Conservation (phyloP, 768 basidiomycete species). For the Phylloporus sp. region DNA sequence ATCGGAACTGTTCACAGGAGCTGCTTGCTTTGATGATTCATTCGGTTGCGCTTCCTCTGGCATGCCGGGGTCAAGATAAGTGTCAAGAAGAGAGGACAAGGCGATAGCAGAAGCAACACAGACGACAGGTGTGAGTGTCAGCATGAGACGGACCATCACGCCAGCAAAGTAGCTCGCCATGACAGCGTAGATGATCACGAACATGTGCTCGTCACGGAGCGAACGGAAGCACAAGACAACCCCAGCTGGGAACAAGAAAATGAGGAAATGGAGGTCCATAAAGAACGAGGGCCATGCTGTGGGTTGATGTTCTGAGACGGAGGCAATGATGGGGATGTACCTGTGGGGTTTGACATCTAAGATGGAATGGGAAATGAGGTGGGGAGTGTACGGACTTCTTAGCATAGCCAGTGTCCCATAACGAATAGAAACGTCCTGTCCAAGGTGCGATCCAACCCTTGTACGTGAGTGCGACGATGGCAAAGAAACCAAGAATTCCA, state of each 20-base stretch:
- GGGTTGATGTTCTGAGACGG: constrained; percentile 98
- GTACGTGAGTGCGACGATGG: constrained; percentile 79
- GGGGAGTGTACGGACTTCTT: constrained; percentile 64
- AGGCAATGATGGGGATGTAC: constrained; percentile 96
- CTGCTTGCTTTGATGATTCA: constrained; percentile 5
- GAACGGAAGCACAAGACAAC: constrained; percentile 92
- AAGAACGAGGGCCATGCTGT: constrained; percentile 99
- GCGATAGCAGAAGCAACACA: constrained; percentile 93
- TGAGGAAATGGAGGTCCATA: constrained; percentile 97
- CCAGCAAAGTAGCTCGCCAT: constrained; percentile 98
- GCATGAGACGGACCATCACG: constrained; percentile 99
- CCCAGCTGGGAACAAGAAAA: constrained; percentile 97
- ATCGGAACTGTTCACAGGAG: constrained; percentile 6
- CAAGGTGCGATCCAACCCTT: constrained; percentile 96
- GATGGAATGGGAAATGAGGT: neutral
- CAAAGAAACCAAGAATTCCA: constrained; percentile 68
- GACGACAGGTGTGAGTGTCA: constrained; percentile 94
- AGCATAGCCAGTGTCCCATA: constrained; percentile 99
- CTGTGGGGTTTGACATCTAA: constrained; percentile 35
- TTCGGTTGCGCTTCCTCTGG: constrained; percentile 40
- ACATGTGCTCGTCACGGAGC: constrained; percentile 93
- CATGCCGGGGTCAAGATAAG: constrained; percentile 81
- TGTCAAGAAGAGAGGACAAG: constrained; percentile 81
- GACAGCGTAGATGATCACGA: constrained; percentile 96
- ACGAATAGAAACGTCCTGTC: constrained; percentile 99